phyloP scores from a whole-genome alignment of 441 rosid genomes.

The Isatis lusitanica region DNA sequence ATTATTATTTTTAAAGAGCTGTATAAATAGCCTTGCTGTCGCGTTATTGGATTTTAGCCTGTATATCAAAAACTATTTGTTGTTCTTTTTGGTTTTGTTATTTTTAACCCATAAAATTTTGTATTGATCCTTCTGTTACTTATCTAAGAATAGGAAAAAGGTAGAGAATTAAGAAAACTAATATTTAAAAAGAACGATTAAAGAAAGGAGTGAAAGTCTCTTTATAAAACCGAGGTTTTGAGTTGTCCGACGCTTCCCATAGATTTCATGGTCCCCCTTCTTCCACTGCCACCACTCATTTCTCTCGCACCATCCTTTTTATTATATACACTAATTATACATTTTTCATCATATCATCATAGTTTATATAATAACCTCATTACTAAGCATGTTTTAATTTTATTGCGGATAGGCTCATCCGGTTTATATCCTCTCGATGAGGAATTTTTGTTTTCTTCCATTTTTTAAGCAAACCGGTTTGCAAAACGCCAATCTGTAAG shows the following conservation, averaged over 20 bases:
- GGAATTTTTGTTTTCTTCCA: neutral
- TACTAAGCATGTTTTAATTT: neutral
- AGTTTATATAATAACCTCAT: neutral
- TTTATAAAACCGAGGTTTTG: conserved; percentile 37
- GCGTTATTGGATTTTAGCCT: neutral
- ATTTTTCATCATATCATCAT: conserved; percentile 24
- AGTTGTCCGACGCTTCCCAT: conserved; percentile 37
- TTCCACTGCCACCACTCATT: conserved; percentile 40
- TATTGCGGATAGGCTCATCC: neutral
- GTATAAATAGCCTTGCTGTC: neutral
- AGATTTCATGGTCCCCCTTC: conserved; percentile 44
- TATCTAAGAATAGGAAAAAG: neutral
- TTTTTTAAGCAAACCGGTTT: neutral
- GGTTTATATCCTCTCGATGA: neutral
- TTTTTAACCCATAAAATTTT: neutral
- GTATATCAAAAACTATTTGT: neutral
- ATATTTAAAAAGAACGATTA: neutral
- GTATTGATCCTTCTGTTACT: neutral
- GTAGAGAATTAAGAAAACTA: neutral
- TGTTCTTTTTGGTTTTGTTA: neutral
- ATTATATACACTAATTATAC: conserved; percentile 21
- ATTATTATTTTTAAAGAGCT: neutral
- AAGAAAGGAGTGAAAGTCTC: conserved; percentile 27
- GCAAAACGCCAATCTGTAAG: neutral
- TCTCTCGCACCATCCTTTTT: conserved; percentile 39